phyloP scores from a whole-genome alignment of 192 early-diverging fungal species.

The Funneliformis geosporum region DNA sequence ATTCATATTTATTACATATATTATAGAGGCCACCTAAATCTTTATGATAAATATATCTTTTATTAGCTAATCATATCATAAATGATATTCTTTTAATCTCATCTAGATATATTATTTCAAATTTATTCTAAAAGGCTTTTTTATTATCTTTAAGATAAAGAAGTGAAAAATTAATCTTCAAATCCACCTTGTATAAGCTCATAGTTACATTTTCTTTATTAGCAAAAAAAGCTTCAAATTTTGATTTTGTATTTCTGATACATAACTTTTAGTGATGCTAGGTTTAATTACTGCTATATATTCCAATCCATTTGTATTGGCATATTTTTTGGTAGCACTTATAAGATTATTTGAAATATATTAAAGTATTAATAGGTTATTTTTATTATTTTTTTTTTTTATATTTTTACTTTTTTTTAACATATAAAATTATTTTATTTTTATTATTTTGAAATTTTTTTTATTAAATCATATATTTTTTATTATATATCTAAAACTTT shows the following conservation, averaged over 20 bases:
- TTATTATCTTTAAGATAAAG: not conserved
- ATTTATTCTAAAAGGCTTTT: not conserved
- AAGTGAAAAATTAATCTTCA: not conserved
- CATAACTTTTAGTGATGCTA: not conserved
- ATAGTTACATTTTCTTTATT: not conserved
- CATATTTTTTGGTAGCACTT: not conserved
- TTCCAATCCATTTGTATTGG: not conserved
- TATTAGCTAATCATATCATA: not conserved
- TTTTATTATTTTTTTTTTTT: not conserved
- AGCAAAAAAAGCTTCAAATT: constrained; percentile 8
- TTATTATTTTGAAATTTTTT: too few species aligned
- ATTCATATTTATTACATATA: not conserved
- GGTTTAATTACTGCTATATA: not conserved
- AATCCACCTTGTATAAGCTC: not conserved
- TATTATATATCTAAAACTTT: too few species aligned
- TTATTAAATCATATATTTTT: too few species aligned
- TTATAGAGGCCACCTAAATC: not conserved
- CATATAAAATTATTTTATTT: too few species aligned
- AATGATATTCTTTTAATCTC: not conserved
- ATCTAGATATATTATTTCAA: not conserved
- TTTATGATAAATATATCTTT: not conserved
- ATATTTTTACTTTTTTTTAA: too few species aligned
- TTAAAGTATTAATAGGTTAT: not conserved
- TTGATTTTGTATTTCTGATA: not conserved
- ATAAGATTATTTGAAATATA: constrained; percentile 4